These are phyloP conservation scores for Pisolithus tinctorius DNA, from an alignment of 768 basidiomycete species.

Conservation along the genomic window DNA sequence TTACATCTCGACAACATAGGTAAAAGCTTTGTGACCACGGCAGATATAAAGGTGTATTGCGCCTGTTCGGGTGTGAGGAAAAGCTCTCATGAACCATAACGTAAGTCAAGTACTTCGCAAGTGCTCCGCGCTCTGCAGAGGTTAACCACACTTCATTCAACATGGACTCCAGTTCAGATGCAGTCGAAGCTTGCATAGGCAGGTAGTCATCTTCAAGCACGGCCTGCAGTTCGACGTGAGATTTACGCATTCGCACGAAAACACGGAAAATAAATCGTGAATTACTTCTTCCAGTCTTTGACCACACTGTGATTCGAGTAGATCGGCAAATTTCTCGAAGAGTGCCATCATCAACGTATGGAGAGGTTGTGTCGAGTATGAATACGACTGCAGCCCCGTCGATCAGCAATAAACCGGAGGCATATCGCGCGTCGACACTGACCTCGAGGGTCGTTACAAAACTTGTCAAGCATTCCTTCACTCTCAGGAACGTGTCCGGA, in stretches of 20 bases:
- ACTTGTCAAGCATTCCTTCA: constrained; percentile 76
- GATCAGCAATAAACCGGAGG: constrained; percentile 1
- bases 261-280: neutral
- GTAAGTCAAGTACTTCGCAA: constrained; percentile 39
- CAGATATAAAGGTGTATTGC: constrained; percentile 58
- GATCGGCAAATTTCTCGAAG: constrained; percentile 82
- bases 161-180: constrained; percentile 61
- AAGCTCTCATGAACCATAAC: neutral
- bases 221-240: constrained; percentile 42
- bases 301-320: constrained; percentile 78
- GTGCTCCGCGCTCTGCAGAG: constrained; percentile 53
- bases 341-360: constrained; percentile 80
- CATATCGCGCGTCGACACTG: constrained; percentile 8
- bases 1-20: constrained; percentile 84
- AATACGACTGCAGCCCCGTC: constrained; percentile 55
- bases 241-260: neutral
- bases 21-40: constrained; percentile 97
- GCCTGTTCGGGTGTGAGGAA: constrained; percentile 34
- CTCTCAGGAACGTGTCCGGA: constrained; percentile 72
- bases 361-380: constrained; percentile 77
- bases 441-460: constrained; percentile 95
- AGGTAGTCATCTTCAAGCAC: constrained; percentile 83
- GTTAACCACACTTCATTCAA: constrained; percentile 81
- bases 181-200: constrained; percentile 68
- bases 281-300: constrained; percentile 74